Evolutionary conservation across 139 green algal species (phyloP), one percentile per base, ranked within the genome.

Genomic region (Spirogloea muscicola): DNA sequence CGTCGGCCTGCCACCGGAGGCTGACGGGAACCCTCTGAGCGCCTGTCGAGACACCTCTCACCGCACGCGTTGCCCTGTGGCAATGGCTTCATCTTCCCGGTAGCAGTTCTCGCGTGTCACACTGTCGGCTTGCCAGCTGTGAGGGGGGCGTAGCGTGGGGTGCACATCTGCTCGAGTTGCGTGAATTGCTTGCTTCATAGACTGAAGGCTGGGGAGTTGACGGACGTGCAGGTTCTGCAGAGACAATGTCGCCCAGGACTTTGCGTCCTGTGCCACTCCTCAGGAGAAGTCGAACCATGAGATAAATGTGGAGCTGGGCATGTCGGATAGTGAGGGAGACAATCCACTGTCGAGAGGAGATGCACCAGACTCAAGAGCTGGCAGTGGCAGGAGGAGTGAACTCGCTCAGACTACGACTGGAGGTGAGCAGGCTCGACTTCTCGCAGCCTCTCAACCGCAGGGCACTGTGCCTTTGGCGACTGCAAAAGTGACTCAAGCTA

Each of bases 281-380:
- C 59, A 68, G 27, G 59, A 68, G 59, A 68, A 55, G 59, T 25
- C 59, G 46, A 68, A 68, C 18, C 33, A 34, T 29, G 59, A 68
- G 27, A 68, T 68, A 25, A 68, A 68, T 37, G 37, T 29, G 5
- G 59, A 68, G 59, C 59, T 68, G 10, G 59, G 59, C 27, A 42
- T 68, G 34, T 34, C 27, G 29, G 59, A 68, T 6, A 68, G 59
- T 6, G 59, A 62, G 52, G 55, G 33, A 16, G 59, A 68, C 13
- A 68, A 6, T 25, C 33, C 43, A 27, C 33, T 51, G 27, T 29
- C 43, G 10, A 58, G 13, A 42, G 27, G 27, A 7, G 40, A 9
- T 43, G 9, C 40, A 7, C 6, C 7, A 62, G 52, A 39, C 40
- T 7, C 5, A 31, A 62, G 7, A 43, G 52, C 7, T 7, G 52